A percentile compares a stretch with the other conserved stretches of the same genome.
Evolutionary conservation across 352 stramenopile species (phyloP).

Genomic region (Phytophthora nicotianae): DNA sequence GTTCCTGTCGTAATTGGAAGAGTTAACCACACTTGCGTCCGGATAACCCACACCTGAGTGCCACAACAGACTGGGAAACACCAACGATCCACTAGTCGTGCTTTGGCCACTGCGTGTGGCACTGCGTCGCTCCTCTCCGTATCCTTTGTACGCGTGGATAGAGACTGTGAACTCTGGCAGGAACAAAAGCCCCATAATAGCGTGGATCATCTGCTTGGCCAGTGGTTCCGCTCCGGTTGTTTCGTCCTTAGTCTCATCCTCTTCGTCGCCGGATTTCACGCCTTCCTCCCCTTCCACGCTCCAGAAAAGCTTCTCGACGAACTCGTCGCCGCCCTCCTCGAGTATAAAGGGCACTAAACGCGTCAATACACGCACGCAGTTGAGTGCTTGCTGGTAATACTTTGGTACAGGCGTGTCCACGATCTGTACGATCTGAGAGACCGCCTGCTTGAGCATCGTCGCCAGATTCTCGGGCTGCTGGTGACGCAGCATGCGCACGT

Average conservation of each 20-base stretch:
- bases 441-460: slow-evolving; percentile 82
- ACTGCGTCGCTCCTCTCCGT: slow-evolving; percentile 74
- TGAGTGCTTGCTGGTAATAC: slow-evolving; percentile 88
- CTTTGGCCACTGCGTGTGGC: slow-evolving; percentile 54
- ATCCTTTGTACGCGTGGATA: slow-evolving; percentile 84
- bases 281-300: slow-evolving; percentile 31
- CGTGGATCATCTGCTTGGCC: slow-evolving; percentile 80
- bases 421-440: slow-evolving; percentile 86
- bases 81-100: slow-evolving; percentile 42
- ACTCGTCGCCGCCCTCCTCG: slow-evolving; percentile 76
- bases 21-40: slow-evolving; percentile 73
- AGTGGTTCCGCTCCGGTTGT: slow-evolving; percentile 40
- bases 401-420: slow-evolving; percentile 88
- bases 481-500: slow-evolving; percentile 88
- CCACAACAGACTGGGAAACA: slow-evolving; percentile 84
- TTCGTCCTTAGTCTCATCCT: slow-evolving; percentile 49
- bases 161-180: slow-evolving; percentile 87
- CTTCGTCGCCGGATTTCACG: slow-evolving; percentile 48
- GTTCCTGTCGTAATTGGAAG: slow-evolving; percentile 92
- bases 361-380: slow-evolving; percentile 85
- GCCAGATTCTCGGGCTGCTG: slow-evolving; percentile 84
- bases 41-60: slow-evolving; percentile 81
- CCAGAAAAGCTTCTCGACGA: slow-evolving; percentile 87
- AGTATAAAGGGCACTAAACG: slow-evolving; percentile 87
- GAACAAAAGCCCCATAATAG: slow-evolving; percentile 88